phyloP scores from a whole-genome alignment of 768 basidiomycete genomes.

The Tylopilus vinaceipallidus region DNA sequence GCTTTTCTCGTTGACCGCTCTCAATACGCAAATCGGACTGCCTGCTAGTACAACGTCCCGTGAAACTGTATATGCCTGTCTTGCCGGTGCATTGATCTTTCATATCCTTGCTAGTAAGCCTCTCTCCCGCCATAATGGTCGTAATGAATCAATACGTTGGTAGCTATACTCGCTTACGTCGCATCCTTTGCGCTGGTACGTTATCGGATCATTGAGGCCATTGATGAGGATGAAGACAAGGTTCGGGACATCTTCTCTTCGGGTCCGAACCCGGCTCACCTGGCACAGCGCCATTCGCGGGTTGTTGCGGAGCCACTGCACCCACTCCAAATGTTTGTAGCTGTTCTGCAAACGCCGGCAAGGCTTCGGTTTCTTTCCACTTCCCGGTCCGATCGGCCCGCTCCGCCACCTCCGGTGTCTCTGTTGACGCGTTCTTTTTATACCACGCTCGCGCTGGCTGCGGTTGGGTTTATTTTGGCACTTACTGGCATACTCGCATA shows the following conservation, averaged over 20 bases:
- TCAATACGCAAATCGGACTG: constrained; percentile 19
- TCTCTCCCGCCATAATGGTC: background rate
- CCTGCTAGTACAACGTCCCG: constrained; percentile 6
- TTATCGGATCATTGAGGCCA: constrained; percentile 23
- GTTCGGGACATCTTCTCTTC: constrained; percentile 3
- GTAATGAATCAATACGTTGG: background rate
- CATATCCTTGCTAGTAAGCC: constrained; percentile 30
- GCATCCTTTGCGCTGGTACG: constrained; percentile 30
- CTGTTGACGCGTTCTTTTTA: constrained; percentile 27
- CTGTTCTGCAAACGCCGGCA: background rate
- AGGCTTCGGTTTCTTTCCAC: background rate
- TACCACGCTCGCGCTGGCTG: constrained; percentile 24
- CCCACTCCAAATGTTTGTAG: background rate
- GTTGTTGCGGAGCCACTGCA: constrained; percentile 18
- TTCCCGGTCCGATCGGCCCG: background rate
- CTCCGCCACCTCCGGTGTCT: constrained; percentile 14
- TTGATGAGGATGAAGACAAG: constrained; percentile 14
- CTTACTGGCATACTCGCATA: constrained; percentile 27
- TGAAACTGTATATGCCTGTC: constrained; percentile 28
- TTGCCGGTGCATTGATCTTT: constrained; percentile 31
- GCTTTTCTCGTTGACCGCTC: constrained; percentile 26
- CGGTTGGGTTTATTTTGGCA: constrained; percentile 25
- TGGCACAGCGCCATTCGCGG: constrained; percentile 2
- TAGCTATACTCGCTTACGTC: constrained; percentile 28
- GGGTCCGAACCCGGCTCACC: constrained; percentile 2